A percentile compares a stretch with the other conserved stretches of the same genome.
Evolutionary conservation across 1,139 yeast genomes (phyloP).

Genomic region (Candida sp.): DNA sequence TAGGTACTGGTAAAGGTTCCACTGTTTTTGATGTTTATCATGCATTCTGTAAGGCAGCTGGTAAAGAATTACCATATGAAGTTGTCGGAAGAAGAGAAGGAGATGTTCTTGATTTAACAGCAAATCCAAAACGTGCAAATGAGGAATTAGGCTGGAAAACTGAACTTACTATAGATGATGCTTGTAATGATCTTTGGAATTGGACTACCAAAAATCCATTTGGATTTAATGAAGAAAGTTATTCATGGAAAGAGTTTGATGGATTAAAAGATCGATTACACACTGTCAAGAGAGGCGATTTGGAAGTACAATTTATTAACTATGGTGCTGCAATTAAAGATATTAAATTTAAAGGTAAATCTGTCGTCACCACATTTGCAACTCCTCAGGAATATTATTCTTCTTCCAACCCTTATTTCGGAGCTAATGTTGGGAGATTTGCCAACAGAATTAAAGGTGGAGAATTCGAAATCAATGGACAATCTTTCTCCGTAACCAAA

Average conservation of each 20-base stretch:
- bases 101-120: conserved; percentile 74
- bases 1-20: conserved; percentile 78
- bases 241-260: conserved; percentile 30
- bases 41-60: conserved; percentile 70
- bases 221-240: conserved; percentile 49
- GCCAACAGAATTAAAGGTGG: conserved; percentile 60
- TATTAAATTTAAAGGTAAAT: conserved; percentile 30
- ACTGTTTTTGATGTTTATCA: conserved; percentile 72
- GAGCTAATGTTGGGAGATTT: conserved; percentile 62
- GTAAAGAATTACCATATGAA: conserved; percentile 62
- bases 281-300: conserved; percentile 27
- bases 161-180: conserved; percentile 51
- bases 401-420: conserved; percentile 48
- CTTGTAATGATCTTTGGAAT: conserved; percentile 74
- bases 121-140: conserved; percentile 66
- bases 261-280: conserved; percentile 38
- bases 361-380: conserved; percentile 32
- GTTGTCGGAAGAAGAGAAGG: conserved; percentile 71
- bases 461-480: conserved; percentile 37
- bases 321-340: conserved; percentile 52
- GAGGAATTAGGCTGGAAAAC: conserved; percentile 67
- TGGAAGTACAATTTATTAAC: conserved; percentile 45
- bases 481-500: conserved; percentile 33
- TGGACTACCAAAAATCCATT: conserved; percentile 73
- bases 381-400: conserved; percentile 32